These are phyloP conservation scores for Chytridiales sp. DNA, from an alignment of 371 early-diverging fungal species.

Conservation along the genomic window DNA sequence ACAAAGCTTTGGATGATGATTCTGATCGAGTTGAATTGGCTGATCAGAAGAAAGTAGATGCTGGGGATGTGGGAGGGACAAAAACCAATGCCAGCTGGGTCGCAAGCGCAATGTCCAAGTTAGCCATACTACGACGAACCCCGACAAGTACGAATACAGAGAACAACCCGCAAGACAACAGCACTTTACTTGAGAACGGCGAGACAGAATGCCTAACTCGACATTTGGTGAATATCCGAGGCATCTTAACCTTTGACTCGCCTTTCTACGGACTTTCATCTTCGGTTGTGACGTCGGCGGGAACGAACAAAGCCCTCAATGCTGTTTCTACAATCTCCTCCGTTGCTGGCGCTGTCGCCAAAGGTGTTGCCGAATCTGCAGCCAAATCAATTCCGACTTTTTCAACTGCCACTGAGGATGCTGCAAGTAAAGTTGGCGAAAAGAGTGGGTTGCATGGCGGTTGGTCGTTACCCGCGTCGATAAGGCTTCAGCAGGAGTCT, in stretches of 20 bases:
- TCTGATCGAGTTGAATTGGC: not conserved
- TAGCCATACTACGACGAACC: too few relatives aligned
- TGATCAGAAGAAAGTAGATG: not conserved
- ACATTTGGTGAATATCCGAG: conserved; percentile 38
- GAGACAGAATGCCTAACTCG: conserved; percentile 21
- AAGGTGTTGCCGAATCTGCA: not conserved
- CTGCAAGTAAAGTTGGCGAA: not conserved
- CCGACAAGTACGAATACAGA: too few relatives aligned
- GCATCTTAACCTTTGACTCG: conserved; percentile 46
- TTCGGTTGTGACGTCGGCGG: conserved; percentile 34
- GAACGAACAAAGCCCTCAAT: conserved; percentile 23
- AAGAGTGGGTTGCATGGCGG: conserved; percentile 2
- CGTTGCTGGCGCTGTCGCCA: conserved; percentile 14
- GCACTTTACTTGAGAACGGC: not conserved
- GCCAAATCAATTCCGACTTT: not conserved
- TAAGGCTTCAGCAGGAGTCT: not conserved
- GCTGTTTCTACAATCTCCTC: conserved; percentile 17
- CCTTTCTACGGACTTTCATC: conserved; percentile 44
- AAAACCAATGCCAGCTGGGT: not conserved
- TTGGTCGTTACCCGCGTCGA: conserved; percentile 11
- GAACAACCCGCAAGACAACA: conserved; percentile 2
- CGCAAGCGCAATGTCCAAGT: not conserved
- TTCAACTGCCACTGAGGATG: not conserved
- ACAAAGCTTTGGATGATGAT: not conserved
- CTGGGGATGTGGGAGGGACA: too few relatives aligned